Evolutionary conservation across 306 rosid genomes (phyloP), one percentile per base, ranked within the genome.

Genomic region (Corylus avellana): DNA sequence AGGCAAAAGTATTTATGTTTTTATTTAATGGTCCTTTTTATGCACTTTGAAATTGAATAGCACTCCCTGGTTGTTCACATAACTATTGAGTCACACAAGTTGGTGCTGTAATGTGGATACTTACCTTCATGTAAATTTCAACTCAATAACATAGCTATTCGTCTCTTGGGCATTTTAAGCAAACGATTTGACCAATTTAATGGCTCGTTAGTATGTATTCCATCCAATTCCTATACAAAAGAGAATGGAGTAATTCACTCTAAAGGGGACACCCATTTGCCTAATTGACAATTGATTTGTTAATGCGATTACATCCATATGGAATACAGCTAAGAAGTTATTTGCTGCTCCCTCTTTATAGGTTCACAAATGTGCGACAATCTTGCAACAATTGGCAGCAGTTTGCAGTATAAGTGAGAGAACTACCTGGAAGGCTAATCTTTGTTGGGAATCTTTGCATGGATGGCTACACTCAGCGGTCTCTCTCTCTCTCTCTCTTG

Each of bases 341-440:
- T 74, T 73, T 73, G 48, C 70, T 75, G 67, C 66, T 70, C 37
- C 42, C 66, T 81, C 73, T 29, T 54, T 29, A 42, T 87, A 94
- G 98, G 98, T 94, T 85, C 98, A 94, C 88, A 94, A 94, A 85
- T 92, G 98, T 85, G 97, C 98, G 39, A 92, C 98, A 78, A 86
- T 94, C 84, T 85, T 94, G 86, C 98, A 94, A 85, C 97, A 92
- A 77, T 86, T 94, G 84, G 97, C 98, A 44, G 97, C 97, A 77
- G 76, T 91, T 46, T 92, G 98, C 89, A 92, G 87, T 80, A 76
- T 94, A 82, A 88, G 97, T 4, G 97, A 89, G 87, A 85, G 94
- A 88, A 91, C 95, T 47, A 83, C 91, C 0, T 89, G 90, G 93
- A 92, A 91, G 82, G 72, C 91, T 81, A 78, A 89, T 54, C 91